These are phyloP conservation scores for Pezizomycotina sp. DNA, from an alignment of 2,329 filamentous ascomycete genomes.

Conservation along the genomic window DNA sequence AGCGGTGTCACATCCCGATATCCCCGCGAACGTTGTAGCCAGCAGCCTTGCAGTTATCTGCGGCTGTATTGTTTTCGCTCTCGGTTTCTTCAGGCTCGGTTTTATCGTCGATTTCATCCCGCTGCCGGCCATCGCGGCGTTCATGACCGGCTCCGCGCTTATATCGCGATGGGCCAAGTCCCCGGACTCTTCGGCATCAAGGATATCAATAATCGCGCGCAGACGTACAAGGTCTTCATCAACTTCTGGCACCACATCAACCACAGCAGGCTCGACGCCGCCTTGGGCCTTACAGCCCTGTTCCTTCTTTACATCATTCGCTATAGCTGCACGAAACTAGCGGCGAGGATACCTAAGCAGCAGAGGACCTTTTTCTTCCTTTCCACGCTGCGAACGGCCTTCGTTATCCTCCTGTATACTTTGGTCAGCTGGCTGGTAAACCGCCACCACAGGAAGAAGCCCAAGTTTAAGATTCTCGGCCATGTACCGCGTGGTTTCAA, in stretches of 20 bases:
- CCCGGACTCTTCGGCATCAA: slow-evolving; percentile 65
- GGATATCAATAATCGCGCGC: slow-evolving; percentile 54
- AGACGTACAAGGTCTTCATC: slow-evolving; percentile 71
- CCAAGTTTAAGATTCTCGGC: slow-evolving; percentile 58
- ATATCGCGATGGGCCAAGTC: slow-evolving; percentile 70
- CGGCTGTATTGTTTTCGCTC: slow-evolving; percentile 57
- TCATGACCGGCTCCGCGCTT: slow-evolving; percentile 92
- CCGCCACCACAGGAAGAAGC: slow-evolving; percentile 44
- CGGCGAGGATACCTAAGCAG: slow-evolving; percentile 50
- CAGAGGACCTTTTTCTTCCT: slow-evolving; percentile 73
- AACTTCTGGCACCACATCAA: slow-evolving; percentile 60
- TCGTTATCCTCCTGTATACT: slow-evolving; percentile 83
- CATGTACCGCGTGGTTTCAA: slow-evolving; percentile 71
- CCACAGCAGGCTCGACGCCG: slow-evolving; percentile 56
- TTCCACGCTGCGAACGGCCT: slow-evolving; percentile 77
- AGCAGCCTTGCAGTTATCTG: slow-evolving; percentile 61
- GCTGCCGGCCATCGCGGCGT: slow-evolving; percentile 74
- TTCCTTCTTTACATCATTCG: slow-evolving; percentile 62
- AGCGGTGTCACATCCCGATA: slow-evolving; percentile 34
- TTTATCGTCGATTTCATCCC: slow-evolving; percentile 92
- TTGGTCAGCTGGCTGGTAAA: slow-evolving; percentile 80
- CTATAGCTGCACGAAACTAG: slow-evolving; percentile 42
- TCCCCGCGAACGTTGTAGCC: slow-evolving; percentile 52
- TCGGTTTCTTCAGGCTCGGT: slow-evolving; percentile 65
- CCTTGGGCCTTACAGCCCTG: slow-evolving; percentile 72